Evolutionary conservation across 495 filamentous ascomycete genomes (phyloP), one percentile per base, ranked within the genome.

Genomic region (Amphirosellinia nigrospora): DNA sequence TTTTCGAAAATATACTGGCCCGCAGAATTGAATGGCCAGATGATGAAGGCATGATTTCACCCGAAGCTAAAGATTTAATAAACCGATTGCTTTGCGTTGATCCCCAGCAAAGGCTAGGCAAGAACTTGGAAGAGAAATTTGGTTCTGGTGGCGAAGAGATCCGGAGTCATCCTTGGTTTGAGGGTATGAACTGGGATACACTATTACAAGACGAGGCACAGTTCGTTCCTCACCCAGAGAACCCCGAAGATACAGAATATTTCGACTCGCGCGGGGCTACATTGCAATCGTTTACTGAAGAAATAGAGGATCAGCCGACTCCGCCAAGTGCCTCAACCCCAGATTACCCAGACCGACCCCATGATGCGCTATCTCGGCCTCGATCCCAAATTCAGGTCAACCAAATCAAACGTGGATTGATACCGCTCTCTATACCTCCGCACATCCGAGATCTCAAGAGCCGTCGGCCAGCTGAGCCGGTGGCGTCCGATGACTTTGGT

Each of bases 211-310:
- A 98, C 66, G 93, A 97, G 73, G 94, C 96, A 23, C 90, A 96
- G 68, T 99, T 99, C 77, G 90, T 99, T n/a, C 96, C 96, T 3
- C 91, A 91, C 36, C 89, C 91, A 4, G 93, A 97, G 74, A 94
- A 99, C 70, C 95, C 95, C 0, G 96, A 99, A 78, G 95, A 98
- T 73, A 99, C 96, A 0, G 96, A 99, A 73, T 99, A 99, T 75
- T 99, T 99, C 72, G 96, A 99, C 82, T 82, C 93, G 43, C 89
- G 96, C 58, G 96, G 96, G 34, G 96, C 96, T 26, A 95, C 91
- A 6, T 81, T 98, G 58, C 92, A 97, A 74, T 88, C 90, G 7
- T 98, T 98, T 76, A 88, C 91, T 19, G 93, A 97, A 72, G 96
- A 99, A 77, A 88, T 97, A 71, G 96, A 98, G 78, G 96, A 98